Percentiles rank a stretch among this genome's conserved stretches.
Evolutionary conservation across 257 asterid species (phyloP).

Genomic region (Capsicum chinense): DNA sequence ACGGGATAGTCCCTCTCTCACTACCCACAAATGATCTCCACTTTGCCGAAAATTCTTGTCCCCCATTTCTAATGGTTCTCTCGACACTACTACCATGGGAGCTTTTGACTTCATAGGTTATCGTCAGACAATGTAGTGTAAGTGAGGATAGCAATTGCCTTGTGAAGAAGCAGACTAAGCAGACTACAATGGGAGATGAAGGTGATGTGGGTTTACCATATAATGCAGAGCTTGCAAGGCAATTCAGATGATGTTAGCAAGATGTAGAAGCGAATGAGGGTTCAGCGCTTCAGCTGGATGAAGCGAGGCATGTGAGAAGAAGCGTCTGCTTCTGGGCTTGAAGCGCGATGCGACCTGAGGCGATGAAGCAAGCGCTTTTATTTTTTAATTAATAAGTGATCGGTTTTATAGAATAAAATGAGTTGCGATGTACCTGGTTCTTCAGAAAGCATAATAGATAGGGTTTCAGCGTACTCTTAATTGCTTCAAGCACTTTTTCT

Average conservation of each 20-base stretch:
- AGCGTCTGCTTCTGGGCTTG: no score
- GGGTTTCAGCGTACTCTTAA: no score
- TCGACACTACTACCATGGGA: not conserved
- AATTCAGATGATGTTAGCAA: not conserved
- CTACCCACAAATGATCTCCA: not conserved
- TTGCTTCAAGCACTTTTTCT: no score
- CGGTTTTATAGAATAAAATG: no score
- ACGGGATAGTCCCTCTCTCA: no score
- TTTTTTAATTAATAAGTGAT: no score
- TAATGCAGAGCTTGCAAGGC: not conserved
- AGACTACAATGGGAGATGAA: not conserved
- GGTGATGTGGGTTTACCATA: not conserved
- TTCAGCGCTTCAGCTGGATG: no score
- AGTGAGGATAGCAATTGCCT: not conserved
- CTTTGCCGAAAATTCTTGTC: slow-evolving; percentile 15
- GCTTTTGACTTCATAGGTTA: not conserved
- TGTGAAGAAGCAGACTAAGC: not conserved
- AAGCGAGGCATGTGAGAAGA: no score
- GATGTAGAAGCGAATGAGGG: not conserved
- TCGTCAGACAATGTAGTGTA: not conserved
- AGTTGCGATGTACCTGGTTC: no score
- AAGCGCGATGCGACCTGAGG: no score
- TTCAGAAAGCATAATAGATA: no score
- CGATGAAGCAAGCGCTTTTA: no score
- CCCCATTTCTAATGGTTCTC: not conserved